phyloP scores from a whole-genome alignment of 202 grass and related monocot species.

The Zizania palustris region DNA sequence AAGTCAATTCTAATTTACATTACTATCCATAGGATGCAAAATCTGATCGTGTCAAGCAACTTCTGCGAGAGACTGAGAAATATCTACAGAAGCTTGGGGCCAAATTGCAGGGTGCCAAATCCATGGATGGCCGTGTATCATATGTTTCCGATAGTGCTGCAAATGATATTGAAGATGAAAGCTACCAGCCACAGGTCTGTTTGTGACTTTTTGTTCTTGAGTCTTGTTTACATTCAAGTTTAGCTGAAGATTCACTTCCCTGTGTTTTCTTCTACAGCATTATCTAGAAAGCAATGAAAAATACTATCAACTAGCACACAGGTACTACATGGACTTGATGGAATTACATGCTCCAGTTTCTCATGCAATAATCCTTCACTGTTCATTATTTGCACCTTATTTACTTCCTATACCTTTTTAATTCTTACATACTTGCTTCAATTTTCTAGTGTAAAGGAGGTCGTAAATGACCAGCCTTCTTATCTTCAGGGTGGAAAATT shows the following conservation, averaged over 20 bases:
- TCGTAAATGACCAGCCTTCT: conserved; percentile 77
- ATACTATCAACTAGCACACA: conserved; percentile 95
- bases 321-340: conserved; percentile 54
- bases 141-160: conserved; percentile 60
- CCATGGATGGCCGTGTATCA: conserved; percentile 57
- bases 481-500: conserved; percentile 94
- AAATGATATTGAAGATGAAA: conserved; percentile 96
- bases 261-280: conserved; percentile 65
- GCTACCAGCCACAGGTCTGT: conserved; percentile 87
- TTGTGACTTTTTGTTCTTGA: conserved; percentile 2
- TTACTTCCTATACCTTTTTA: conserved; percentile 23
- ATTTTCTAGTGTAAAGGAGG: conserved; percentile 94
- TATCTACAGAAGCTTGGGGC: conserved; percentile 93
- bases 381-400: conserved; percentile 9
- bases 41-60: conserved; percentile 96
- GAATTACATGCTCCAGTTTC: conserved; percentile 29
- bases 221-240: conserved; percentile 32
- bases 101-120: conserved; percentile 72
- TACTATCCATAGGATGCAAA: conserved; percentile 85
- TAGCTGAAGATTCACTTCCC: conserved; percentile 38
- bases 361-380: neutral
- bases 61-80: conserved; percentile 97
- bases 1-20: conserved; percentile 27
- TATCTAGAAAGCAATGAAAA: conserved; percentile 99
- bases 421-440: conserved; percentile 43